phyloP scores from a whole-genome alignment of 768 basidiomycete genomes.

The Rhizopogon sp. region DNA sequence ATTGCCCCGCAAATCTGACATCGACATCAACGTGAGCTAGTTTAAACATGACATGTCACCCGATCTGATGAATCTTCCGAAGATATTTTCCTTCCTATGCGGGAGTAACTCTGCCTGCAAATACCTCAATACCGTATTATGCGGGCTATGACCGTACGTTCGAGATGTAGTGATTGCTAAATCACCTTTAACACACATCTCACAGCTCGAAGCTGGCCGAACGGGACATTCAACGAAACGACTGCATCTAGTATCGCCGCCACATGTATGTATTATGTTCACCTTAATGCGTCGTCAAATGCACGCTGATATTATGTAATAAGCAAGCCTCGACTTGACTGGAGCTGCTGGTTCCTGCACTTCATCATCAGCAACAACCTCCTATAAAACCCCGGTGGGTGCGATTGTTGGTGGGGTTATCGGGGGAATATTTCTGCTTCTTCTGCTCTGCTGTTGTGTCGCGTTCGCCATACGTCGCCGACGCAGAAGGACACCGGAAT shows the following conservation, averaged over 20 bases:
- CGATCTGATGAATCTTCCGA: neutral
- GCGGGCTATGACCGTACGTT: conserved; percentile 18
- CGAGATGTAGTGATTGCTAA: neutral
- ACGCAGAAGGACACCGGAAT: conserved; percentile 1
- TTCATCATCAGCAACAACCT: neutral
- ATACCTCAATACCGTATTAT: conserved; percentile 19
- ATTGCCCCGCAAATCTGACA: conserved; percentile 11
- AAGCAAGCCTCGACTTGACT: conserved; percentile 16
- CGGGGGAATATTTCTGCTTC: conserved; percentile 10
- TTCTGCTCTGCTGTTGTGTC: conserved; percentile 9
- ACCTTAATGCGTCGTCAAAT: neutral
- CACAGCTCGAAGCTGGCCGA: conserved; percentile 16
- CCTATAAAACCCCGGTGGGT: conserved; percentile 8
- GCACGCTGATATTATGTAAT: neutral
- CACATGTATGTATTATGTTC: conserved; percentile 7
- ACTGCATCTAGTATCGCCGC: conserved; percentile 11
- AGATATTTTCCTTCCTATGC: conserved; percentile 19
- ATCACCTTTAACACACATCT: neutral
- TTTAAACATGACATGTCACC: neutral
- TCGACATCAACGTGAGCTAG: conserved; percentile 14
- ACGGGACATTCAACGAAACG: conserved; percentile 11
- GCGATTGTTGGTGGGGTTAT: conserved; percentile 18
- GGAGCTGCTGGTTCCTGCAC: conserved; percentile 9
- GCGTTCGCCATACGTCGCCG: conserved; percentile 8
- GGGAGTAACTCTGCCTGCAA: conserved; percentile 2